phyloP scores from a whole-genome alignment of 2,329 filamentous ascomycete genomes.

The Colletotrichum horii region DNA sequence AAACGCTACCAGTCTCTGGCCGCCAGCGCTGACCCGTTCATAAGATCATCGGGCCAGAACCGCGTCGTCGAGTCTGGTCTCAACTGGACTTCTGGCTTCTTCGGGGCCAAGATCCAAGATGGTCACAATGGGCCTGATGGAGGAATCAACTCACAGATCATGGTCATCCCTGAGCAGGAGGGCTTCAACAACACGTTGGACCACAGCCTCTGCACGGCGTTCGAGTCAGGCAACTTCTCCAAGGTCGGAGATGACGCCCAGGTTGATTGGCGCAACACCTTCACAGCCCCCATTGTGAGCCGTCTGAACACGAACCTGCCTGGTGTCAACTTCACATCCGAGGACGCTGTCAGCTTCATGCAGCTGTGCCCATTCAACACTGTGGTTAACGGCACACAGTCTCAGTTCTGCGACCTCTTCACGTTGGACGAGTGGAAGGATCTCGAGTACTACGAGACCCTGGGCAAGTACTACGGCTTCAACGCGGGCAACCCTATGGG shows the following conservation, averaged over 20 bases:
- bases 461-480: conserved; percentile 87
- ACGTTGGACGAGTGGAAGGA: conserved; percentile 72
- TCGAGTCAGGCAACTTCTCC: conserved; percentile 64
- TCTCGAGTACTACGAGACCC: conserved; percentile 81
- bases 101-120: conserved; percentile 49
- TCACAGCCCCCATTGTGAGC: conserved; percentile 69
- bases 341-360: conserved; percentile 77
- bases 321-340: conserved; percentile 67
- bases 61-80: conserved; percentile 77
- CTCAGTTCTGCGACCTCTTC: conserved; percentile 80
- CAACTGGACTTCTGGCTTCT: conserved; percentile 79
- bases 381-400: conserved; percentile 68
- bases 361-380: conserved; percentile 88
- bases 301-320: conserved; percentile 73
- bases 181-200: conserved; percentile 82
- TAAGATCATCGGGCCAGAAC: conserved; percentile 72
- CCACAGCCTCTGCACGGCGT: conserved; percentile 73
- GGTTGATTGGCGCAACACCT: conserved; percentile 63
- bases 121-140: conserved; percentile 35
- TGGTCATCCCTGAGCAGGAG: conserved; percentile 72
- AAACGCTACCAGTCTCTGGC: conserved; percentile 71
- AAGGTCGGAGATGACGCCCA: conserved; percentile 56
- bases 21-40: conserved; percentile 64
- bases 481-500: conserved; percentile 79
- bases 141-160: conserved; percentile 57